These are phyloP conservation scores for Sphagnum tenellum DNA, from an alignment of 225 moss, liverwort and hornwort genomes.

Conservation along the genomic window DNA sequence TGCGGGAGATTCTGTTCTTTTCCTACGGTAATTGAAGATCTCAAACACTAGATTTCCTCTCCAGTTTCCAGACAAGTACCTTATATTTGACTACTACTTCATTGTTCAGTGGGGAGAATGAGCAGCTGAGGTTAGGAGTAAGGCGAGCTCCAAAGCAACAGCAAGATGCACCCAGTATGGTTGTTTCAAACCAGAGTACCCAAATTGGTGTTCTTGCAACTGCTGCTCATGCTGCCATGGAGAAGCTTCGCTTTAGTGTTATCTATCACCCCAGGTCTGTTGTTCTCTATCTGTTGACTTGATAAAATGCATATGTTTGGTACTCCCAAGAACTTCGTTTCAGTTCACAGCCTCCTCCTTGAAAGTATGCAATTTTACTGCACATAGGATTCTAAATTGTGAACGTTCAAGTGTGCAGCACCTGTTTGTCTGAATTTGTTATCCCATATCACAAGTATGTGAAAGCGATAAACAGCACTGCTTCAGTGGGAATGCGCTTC, in stretches of 20 bases:
- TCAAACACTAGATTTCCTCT: too few species aligned
- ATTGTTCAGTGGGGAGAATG: slow-evolving; percentile 63
- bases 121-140: slow-evolving; percentile 72
- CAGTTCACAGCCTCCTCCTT: too few species aligned
- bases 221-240: slow-evolving; percentile 54
- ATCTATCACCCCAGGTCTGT: slow-evolving; percentile 75
- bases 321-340: too few species aligned
- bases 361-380: too few species aligned
- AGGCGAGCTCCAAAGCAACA: slow-evolving; percentile 55
- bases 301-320: too few species aligned
- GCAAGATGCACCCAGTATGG: slow-evolving; percentile 37
- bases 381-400: too few species aligned
- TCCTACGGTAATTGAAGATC: slow-evolving; percentile 36
- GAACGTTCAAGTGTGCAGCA: slow-evolving; percentile 16
- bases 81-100: background rate
- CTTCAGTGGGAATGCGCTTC: slow-evolving; percentile 45
- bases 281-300: too few species aligned
- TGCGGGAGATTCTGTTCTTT: slow-evolving; percentile 70
- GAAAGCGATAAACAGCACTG: slow-evolving; percentile 33
- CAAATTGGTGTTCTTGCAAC: slow-evolving; percentile 82
- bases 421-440: slow-evolving; percentile 68
- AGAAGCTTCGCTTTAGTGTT: slow-evolving; percentile 41
- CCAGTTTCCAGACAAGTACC: too few species aligned
- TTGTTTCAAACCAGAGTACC: slow-evolving; percentile 53
- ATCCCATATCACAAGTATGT: slow-evolving; percentile 56